Base-by-base conservation (phyloP, 108 stramenopile genomes). In the Schizochytrium sp. region DNA sequence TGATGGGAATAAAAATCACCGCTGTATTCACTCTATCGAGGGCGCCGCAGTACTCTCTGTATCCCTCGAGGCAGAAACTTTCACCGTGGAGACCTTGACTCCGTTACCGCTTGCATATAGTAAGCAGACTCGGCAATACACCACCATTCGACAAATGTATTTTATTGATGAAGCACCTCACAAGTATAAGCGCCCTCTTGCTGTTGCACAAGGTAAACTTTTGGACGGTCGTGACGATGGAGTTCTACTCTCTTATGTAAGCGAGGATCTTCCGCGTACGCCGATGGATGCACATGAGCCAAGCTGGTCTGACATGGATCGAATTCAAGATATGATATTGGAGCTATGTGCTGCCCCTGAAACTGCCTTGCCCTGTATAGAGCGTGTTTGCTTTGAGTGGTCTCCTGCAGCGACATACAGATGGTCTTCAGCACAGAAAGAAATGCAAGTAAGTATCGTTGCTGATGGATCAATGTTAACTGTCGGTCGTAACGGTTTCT, bases 1-100 rank as follows among this genome's bases (percentile, higher is more conserved):
- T 2, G 28, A 83, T 5, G 15, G 28, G 1, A 41, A 44, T 15
- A n/a, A 13, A 13, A n/a, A 47, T 40, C 38, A 38, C 5, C 64
- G 64, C 64, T 69, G 44, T 42, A n/a, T 83, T n/a, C 76, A 83
- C 47, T 83, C 76, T 7, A 55, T 83, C 50, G 76, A 83, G 53
- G 76, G 76, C 17, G 47, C 76, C 5, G 76, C 76, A 17, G 76
- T 83, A 8, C 76, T 83, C 2, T 83, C 53, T 13, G 76, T 42
- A 5, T 5, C 76, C 47, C 47, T 13, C 28, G 53, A 83, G 0
- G 76, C 28, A 38, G 50, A 83, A 1, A 83, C 76, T 53, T 83
- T 83, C 28, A 38, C 50, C n/a, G 76, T 83, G 17, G 76, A 83
- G 55, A 55, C 53, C 12, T 40, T 83, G 45, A 55, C 50, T 5